phyloP scores from a whole-genome alignment of 2,329 filamentous ascomycete species.

The Calonectria henricotiae region DNA sequence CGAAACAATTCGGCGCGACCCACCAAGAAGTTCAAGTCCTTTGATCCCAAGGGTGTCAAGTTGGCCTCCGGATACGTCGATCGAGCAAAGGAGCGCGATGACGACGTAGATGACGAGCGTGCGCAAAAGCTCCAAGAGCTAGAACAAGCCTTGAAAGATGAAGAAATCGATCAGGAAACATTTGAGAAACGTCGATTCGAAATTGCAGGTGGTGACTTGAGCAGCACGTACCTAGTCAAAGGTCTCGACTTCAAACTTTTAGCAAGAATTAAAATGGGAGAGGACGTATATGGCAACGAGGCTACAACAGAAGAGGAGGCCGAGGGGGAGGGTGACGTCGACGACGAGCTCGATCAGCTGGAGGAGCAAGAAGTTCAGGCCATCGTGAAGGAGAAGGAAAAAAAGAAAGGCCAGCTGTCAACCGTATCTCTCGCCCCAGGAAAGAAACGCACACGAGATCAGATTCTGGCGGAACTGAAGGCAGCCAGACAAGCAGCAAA shows the following conservation, averaged over 20 bases:
- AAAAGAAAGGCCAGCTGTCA: constrained; percentile 76
- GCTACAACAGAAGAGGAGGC: constrained; percentile 53
- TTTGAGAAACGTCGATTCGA: constrained; percentile 84
- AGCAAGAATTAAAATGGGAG: constrained; percentile 78
- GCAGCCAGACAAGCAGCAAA: constrained; percentile 75
- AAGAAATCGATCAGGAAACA: constrained; percentile 85
- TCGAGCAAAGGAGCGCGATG: constrained; percentile 78
- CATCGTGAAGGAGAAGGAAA: constrained; percentile 68
- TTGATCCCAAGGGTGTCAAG: constrained; percentile 86
- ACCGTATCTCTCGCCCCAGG: constrained; percentile 68
- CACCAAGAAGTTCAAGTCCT: constrained; percentile 83
- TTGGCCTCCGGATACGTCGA: constrained; percentile 88
- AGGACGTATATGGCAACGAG: constrained; percentile 71
- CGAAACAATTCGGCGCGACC: constrained; percentile 72
- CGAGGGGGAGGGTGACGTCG: constrained; percentile 64
- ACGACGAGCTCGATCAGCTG: constrained; percentile 77
- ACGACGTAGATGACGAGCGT: constrained; percentile 69
- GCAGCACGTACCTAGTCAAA: constrained; percentile 90
- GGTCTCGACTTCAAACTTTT: constrained; percentile 90
- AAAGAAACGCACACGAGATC: constrained; percentile 76
- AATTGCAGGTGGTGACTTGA: constrained; percentile 86
- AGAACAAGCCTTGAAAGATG: constrained; percentile 86
- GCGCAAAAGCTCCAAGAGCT: constrained; percentile 82
- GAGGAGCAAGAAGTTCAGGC: constrained; percentile 71
- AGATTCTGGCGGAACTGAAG: constrained; percentile 79